A percentile compares a stretch with the other conserved stretches of the same genome.
Conservation (phyloP, 306 rosid species). For the Quercus alba region DNA sequence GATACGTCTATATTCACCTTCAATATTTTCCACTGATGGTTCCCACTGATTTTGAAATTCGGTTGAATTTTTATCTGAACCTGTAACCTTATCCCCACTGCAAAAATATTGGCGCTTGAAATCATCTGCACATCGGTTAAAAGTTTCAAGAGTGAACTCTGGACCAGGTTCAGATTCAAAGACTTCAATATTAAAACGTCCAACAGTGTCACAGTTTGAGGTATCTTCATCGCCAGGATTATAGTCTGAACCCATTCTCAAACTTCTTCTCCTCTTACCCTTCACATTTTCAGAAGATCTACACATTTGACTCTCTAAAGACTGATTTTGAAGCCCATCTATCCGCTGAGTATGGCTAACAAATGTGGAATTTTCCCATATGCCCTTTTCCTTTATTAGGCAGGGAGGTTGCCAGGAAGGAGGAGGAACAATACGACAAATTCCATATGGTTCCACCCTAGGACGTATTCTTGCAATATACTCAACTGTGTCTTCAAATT, state of each 20-base stretch:
- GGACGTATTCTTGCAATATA: slow-evolving; percentile 68
- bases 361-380: slow-evolving; percentile 56
- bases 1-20: slow-evolving; percentile 77
- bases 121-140: slow-evolving; percentile 70
- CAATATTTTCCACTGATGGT: slow-evolving; percentile 68
- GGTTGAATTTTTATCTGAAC: slow-evolving; percentile 27
- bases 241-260: slow-evolving; percentile 29
- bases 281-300: slow-evolving; percentile 18
- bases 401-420: slow-evolving; percentile 61
- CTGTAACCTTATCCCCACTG: slow-evolving; percentile 22
- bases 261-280: slow-evolving; percentile 47
- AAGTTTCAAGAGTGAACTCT: slow-evolving; percentile 55
- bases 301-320: slow-evolving; percentile 23
- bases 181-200: slow-evolving; percentile 20
- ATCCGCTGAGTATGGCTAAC: slow-evolving; percentile 56
- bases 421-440: slow-evolving; percentile 88
- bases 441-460: slow-evolving; percentile 64
- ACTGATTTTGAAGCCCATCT: slow-evolving; percentile 53
- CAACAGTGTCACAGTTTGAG: slow-evolving; percentile 25
- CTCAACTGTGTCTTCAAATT: slow-evolving; percentile 59
- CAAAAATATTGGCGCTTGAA: slow-evolving; percentile 67
- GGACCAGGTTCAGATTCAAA: slow-evolving; percentile 44
- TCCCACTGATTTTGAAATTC: slow-evolving; percentile 39
- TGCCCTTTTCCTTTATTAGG: slow-evolving; percentile 32
- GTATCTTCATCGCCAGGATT: slow-evolving; percentile 23